Evolutionary conservation across 805 yeast genomes (phyloP).

Genomic region (Kodamaea kakaduensis): DNA sequence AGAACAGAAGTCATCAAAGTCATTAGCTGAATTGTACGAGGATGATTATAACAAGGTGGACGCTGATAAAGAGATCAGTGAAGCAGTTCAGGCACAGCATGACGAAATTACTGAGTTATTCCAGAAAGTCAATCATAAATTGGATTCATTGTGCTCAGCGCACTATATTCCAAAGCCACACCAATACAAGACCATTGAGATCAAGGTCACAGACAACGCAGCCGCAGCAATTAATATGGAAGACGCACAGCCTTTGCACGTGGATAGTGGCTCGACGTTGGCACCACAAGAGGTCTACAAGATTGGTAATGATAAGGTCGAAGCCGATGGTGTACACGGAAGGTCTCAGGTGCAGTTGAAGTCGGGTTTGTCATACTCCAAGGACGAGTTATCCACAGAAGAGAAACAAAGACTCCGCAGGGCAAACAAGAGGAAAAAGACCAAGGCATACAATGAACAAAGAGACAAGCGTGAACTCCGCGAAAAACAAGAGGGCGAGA

Average conservation of each 20-base stretch:
- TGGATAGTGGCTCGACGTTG: conserved; percentile 66
- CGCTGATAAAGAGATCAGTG: conserved; percentile 47
- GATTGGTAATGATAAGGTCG: conserved; percentile 38
- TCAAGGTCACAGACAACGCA: conserved; percentile 61
- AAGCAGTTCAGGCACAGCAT: conserved; percentile 68
- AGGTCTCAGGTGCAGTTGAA: conserved; percentile 58
- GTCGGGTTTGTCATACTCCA: conserved; percentile 76
- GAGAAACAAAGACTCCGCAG: conserved; percentile 86
- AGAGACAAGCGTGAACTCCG: conserved; percentile 25
- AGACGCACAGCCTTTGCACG: conserved; percentile 89
- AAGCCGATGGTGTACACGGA: conserved; percentile 29
- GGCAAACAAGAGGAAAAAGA: conserved; percentile 76
- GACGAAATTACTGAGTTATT: conserved; percentile 70
- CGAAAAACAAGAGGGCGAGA: conserved; percentile 25
- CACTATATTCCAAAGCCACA: conserved; percentile 91
- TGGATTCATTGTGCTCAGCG: conserved; percentile 91
- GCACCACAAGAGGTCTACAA: conserved; percentile 95
- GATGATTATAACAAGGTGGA: conserved; percentile 63
- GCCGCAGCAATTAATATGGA: conserved; percentile 88
- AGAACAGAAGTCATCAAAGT: conserved; percentile 79
- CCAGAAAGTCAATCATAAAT: conserved; percentile 57
- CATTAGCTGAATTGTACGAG: conserved; percentile 89
- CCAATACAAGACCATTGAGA: conserved; percentile 64
- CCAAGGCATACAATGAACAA: conserved; percentile 46
- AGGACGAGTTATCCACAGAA: conserved; percentile 76